Conservation (phyloP, 176 grass and related monocot genomes). For the Phragmites australis region DNA sequence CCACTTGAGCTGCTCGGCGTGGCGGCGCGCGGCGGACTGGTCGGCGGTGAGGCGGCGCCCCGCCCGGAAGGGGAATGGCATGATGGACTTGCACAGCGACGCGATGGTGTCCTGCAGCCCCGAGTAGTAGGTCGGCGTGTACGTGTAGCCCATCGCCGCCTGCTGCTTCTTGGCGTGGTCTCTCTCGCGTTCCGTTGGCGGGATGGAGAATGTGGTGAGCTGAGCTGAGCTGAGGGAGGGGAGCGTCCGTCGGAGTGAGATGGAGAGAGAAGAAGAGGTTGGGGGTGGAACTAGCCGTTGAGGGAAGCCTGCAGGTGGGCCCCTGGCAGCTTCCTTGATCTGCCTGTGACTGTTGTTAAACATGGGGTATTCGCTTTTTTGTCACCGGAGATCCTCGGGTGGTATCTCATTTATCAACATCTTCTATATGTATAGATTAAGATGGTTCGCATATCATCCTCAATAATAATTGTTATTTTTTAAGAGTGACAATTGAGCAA, state of each 20-base stretch:
- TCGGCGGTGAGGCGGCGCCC: conserved; percentile 69
- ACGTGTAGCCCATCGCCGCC: conserved; percentile 61
- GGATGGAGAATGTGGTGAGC: not conserved
- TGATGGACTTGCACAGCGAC: conserved; percentile 86
- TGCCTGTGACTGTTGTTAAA: not conserved
- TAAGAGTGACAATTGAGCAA: too few relatives aligned
- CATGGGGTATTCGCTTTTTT: too few relatives aligned
- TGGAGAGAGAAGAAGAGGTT: not conserved
- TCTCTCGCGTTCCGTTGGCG: too few relatives aligned
- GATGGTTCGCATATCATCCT: too few relatives aligned
- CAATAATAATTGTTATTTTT: too few relatives aligned
- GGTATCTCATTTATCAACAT: too few relatives aligned
- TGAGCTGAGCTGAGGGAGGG: not conserved
- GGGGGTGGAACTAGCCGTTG: conserved; percentile 53
- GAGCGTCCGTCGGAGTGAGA: not conserved
- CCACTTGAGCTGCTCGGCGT: conserved; percentile 85
- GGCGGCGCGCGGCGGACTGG: conserved; percentile 60
- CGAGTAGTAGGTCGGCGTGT: conserved; percentile 94
- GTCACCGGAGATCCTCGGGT: too few relatives aligned
- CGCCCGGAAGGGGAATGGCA: conserved; percentile 57
- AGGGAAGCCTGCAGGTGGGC: not conserved
- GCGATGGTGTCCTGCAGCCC: conserved; percentile 93
- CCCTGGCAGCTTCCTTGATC: not conserved
- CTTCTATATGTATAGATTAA: too few relatives aligned
- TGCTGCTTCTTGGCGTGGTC: not conserved